phyloP scores from a whole-genome alignment of 2,329 filamentous ascomycete species.

The Clathrospora elynae region DNA sequence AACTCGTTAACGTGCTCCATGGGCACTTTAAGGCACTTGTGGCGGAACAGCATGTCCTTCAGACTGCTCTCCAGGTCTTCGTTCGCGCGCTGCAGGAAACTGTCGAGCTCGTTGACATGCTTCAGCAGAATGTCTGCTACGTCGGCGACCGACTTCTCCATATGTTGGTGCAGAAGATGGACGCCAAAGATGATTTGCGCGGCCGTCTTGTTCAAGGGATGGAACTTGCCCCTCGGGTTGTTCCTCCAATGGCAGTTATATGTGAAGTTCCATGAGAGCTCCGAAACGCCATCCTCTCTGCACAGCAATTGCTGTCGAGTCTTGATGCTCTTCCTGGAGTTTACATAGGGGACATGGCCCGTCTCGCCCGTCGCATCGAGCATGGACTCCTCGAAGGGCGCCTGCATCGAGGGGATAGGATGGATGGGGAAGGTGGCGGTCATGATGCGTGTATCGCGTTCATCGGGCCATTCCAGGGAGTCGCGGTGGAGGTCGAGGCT shows the following conservation, averaged over 20 bases:
- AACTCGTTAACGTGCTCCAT: constrained; percentile 83
- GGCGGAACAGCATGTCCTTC: constrained; percentile 71
- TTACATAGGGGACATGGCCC: constrained; percentile 46
- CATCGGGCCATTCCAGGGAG: constrained; percentile 41
- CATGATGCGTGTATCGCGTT: constrained; percentile 44
- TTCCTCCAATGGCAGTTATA: constrained; percentile 78
- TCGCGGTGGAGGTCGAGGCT: constrained; percentile 26
- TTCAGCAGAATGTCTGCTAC: constrained; percentile 87
- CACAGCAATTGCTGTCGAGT: constrained; percentile 52
- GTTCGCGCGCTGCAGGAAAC: constrained; percentile 82
- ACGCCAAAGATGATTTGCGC: constrained; percentile 94
- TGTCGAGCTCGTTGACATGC: constrained; percentile 93
- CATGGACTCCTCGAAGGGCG: constrained; percentile 81
- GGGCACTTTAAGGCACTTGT: constrained; percentile 79
- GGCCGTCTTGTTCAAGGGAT: constrained; percentile 87
- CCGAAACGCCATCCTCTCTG: constrained; percentile 66
- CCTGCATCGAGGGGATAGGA: constrained; percentile 77
- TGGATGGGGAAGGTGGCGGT: constrained; percentile 60
- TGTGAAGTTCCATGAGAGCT: constrained; percentile 71
- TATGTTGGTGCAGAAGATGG: constrained; percentile 79
- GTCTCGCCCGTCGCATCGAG: constrained; percentile 64
- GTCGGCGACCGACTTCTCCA: constrained; percentile 86
- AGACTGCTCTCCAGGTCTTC: constrained; percentile 83
- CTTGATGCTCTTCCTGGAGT: constrained; percentile 48
- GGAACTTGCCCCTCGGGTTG: constrained; percentile 74